These are phyloP conservation scores for Lachnellula willkommii DNA, from an alignment of 2,329 filamentous ascomycete genomes.

Conservation along the genomic window DNA sequence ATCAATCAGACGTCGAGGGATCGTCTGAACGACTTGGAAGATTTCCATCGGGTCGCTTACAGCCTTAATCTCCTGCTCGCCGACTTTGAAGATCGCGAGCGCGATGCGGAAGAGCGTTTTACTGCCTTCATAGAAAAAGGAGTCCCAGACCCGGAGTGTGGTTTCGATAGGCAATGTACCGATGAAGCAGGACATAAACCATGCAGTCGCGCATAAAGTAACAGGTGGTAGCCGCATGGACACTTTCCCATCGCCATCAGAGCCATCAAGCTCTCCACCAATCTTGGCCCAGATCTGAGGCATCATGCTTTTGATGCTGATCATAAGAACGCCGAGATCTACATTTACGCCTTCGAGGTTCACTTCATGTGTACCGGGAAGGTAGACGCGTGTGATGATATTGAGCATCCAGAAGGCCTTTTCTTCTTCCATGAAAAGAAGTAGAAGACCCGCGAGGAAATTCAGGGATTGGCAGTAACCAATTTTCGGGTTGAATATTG, in stretches of 20 bases:
- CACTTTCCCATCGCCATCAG: conserved; percentile 25
- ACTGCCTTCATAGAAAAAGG: conserved; percentile 91
- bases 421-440: conserved; percentile 86
- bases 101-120: conserved; percentile 92
- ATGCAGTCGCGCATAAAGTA: conserved; percentile 86
- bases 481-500: conserved; percentile 83
- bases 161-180: conserved; percentile 88
- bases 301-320: conserved; percentile 73
- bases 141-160: conserved; percentile 88
- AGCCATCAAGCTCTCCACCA: conserved; percentile 63
- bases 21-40: conserved; percentile 85
- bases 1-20: conserved; percentile 76
- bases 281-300: conserved; percentile 85
- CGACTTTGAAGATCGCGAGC: conserved; percentile 83
- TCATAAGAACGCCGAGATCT: conserved; percentile 90
- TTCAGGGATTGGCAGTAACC: conserved; percentile 96
- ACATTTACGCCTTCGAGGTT: conserved; percentile 89
- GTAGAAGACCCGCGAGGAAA: conserved; percentile 82
- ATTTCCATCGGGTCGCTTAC: conserved; percentile 89
- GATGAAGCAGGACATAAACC: conserved; percentile 98
- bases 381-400: conserved; percentile 80
- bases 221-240: conserved; percentile 71
- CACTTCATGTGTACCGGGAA: conserved; percentile 87
- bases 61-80: conserved; percentile 72
- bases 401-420: conserved; percentile 90